Conservation (phyloP, 2,329 filamentous ascomycete genomes). For the Pseudonectria foliicola region DNA sequence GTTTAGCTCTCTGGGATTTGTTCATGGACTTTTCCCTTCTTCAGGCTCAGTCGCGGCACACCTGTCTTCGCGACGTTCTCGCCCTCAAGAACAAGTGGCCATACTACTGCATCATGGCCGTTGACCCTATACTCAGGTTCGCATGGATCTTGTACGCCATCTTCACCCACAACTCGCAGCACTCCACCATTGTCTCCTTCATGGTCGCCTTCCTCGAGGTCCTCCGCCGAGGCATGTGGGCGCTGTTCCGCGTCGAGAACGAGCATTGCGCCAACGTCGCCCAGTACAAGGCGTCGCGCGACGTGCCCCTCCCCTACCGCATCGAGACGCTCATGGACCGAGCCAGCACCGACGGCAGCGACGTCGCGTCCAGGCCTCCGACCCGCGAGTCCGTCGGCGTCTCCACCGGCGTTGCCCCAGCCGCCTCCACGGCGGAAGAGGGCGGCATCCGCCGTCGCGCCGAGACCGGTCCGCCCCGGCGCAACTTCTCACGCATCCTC, state of each 20-base stretch:
- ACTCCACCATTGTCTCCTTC: slow-evolving; percentile 78
- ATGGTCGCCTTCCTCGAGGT: slow-evolving; percentile 72
- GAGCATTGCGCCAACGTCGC: slow-evolving; percentile 92
- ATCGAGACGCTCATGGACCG: slow-evolving; percentile 42
- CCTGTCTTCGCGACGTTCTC: slow-evolving; percentile 66
- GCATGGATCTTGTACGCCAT: slow-evolving; percentile 93
- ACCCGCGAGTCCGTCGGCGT: slow-evolving; percentile 9
- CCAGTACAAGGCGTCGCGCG: slow-evolving; percentile 81
- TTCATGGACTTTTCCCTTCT: slow-evolving; percentile 95
- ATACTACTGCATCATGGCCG: slow-evolving; percentile 78
- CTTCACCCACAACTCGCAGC: slow-evolving; percentile 70
- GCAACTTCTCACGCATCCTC: slow-evolving; percentile 54
- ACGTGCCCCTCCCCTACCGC: slow-evolving; percentile 79
- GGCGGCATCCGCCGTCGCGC: slow-evolving; percentile 26
- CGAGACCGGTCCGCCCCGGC: slow-evolving; percentile 18
- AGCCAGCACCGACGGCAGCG: slow-evolving; percentile 28
- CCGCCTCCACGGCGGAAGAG: slow-evolving; percentile 12
- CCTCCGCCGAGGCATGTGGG: slow-evolving; percentile 82
- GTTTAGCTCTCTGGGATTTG: slow-evolving; percentile 75
- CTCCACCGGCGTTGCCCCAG: slow-evolving; percentile 12
- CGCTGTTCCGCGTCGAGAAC: slow-evolving; percentile 90
- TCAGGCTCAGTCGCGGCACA: slow-evolving; percentile 63
- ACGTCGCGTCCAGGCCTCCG: slow-evolving; percentile 3
- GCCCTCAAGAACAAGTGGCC: slow-evolving; percentile 72
- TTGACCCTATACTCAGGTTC: slow-evolving; percentile 82